Percentiles rank a stretch among this genome's conserved stretches.
Conservation (phyloP, 2,329 filamentous ascomycete genomes). For the Fusarium luffae region DNA sequence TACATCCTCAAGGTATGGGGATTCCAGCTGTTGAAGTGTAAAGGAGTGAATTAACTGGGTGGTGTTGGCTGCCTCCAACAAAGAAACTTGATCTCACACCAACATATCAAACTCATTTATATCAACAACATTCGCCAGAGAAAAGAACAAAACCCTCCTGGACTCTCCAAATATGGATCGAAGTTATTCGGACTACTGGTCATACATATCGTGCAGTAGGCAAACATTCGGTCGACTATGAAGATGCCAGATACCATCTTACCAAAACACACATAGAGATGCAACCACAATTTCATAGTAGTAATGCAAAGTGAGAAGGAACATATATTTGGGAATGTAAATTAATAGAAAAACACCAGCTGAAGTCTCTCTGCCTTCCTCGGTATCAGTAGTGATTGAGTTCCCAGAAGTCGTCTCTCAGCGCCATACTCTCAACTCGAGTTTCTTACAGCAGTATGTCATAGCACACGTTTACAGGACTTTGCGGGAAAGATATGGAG, state of each 20-base stretch:
- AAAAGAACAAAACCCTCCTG: not conserved
- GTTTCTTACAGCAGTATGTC: not conserved
- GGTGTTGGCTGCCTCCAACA: not conserved
- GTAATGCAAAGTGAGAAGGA: not conserved
- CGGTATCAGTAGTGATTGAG: not conserved
- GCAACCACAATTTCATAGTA: not conserved
- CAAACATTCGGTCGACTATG: not conserved
- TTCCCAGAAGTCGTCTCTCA: not conserved
- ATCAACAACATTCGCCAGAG: not conserved
- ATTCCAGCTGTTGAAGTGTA: not conserved
- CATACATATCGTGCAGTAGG: not conserved
- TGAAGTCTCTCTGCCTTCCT: not conserved
- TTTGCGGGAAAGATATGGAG: not conserved
- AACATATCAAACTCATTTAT: not conserved
- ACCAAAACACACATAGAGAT: not conserved
- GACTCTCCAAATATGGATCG: not conserved
- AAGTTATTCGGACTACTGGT: not conserved
- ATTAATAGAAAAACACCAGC: rapidly evolving
- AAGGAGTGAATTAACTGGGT: not conserved
- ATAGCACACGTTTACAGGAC: too few relatives aligned
- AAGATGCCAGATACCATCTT: too few relatives aligned
- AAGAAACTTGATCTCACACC: too few relatives aligned
- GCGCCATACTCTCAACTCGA: not conserved
- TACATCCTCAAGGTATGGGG: not conserved
- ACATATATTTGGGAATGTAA: rapidly evolving